phyloP scores from a whole-genome alignment of 2,329 filamentous ascomycete species.

The Fusarium circinatum region DNA sequence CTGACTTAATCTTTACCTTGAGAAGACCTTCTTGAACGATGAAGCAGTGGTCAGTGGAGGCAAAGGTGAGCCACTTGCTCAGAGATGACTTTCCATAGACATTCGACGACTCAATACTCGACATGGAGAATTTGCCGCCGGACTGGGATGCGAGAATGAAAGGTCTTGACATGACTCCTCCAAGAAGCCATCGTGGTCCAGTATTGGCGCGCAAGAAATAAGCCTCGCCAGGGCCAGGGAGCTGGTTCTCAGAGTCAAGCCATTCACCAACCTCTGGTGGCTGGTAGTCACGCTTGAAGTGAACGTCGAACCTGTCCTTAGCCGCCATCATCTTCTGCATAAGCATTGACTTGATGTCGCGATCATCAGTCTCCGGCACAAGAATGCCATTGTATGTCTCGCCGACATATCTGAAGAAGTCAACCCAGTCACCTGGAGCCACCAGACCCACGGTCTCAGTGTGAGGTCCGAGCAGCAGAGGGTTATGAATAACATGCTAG shows the following conservation, averaged over 20 bases:
- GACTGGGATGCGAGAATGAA: conserved; percentile 58
- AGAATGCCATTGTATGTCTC: conserved; percentile 62
- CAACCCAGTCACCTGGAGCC: conserved; percentile 67
- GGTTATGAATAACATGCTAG: conserved; percentile 64
- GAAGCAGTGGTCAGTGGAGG: conserved; percentile 62
- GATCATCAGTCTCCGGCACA: conserved; percentile 62
- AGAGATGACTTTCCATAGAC: conserved; percentile 42
- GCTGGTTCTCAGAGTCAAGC: conserved; percentile 51
- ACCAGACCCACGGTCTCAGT: conserved; percentile 65
- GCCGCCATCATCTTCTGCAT: conserved; percentile 67
- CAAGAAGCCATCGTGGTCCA: conserved; percentile 57
- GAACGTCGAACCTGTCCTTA: conserved; percentile 63
- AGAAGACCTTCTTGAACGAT: conserved; percentile 59
- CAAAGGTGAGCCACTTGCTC: conserved; percentile 52
- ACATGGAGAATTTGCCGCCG: conserved; percentile 61
- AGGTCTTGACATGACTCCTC: conserved; percentile 58
- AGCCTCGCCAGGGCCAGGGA: conserved; percentile 51
- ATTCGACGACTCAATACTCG: conserved; percentile 59
- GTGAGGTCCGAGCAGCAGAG: conserved; percentile 63
- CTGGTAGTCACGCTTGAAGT: conserved; percentile 60
- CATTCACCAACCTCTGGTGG: conserved; percentile 57
- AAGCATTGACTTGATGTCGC: conserved; percentile 60
- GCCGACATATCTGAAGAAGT: conserved; percentile 68
- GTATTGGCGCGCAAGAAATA: conserved; percentile 64
- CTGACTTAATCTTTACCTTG: conserved; percentile 49